Evolutionary conservation across 805 yeast genomes (phyloP).

Genomic region (Sugiyamaella valdiviana): DNA sequence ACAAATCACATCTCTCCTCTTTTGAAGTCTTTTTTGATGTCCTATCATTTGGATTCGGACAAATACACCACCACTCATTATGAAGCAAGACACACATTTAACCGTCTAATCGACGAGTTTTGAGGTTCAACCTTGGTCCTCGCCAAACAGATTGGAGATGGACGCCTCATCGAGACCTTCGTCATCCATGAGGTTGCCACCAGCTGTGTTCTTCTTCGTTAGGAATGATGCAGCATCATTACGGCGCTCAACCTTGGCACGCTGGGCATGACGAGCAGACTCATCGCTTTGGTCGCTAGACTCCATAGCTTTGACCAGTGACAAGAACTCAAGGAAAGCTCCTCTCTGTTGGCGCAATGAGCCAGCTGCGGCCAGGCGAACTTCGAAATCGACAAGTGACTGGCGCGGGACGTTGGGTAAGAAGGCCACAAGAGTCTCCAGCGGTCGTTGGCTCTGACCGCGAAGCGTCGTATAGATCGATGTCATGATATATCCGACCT

Average conservation of each 20-base stretch:
- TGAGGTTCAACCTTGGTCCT: constrained; percentile 7
- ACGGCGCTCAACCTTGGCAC: constrained; percentile 16
- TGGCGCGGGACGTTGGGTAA: constrained; percentile 46
- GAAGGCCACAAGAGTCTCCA: constrained; percentile 47
- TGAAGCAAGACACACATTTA: too few relatives aligned
- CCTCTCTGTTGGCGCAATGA: constrained; percentile 73
- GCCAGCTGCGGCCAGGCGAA: constrained; percentile 52
- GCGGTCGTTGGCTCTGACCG: constrained; percentile 62
- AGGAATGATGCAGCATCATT: constrained; percentile 11
- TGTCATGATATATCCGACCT: constrained; percentile 85
- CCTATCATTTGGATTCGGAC: too few relatives aligned
- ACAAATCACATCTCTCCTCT: too few relatives aligned
- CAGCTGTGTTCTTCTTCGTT: constrained; percentile 17
- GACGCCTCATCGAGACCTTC: constrained; percentile 20
- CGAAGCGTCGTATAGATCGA: constrained; percentile 69
- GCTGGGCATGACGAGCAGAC: constrained; percentile 35
- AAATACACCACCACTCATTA: too few relatives aligned
- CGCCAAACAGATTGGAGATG: constrained; percentile 19
- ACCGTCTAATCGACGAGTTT: too few relatives aligned
- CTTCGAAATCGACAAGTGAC: constrained; percentile 59
- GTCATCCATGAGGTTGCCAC: constrained; percentile 24
- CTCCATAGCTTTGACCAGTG: constrained; percentile 45
- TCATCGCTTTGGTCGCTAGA: constrained; percentile 33
- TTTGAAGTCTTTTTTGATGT: too few relatives aligned
- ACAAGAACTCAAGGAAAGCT: constrained; percentile 69